These are phyloP conservation scores for Tuber calosporum DNA, from an alignment of 495 filamentous ascomycete genomes.

Conservation along the genomic window DNA sequence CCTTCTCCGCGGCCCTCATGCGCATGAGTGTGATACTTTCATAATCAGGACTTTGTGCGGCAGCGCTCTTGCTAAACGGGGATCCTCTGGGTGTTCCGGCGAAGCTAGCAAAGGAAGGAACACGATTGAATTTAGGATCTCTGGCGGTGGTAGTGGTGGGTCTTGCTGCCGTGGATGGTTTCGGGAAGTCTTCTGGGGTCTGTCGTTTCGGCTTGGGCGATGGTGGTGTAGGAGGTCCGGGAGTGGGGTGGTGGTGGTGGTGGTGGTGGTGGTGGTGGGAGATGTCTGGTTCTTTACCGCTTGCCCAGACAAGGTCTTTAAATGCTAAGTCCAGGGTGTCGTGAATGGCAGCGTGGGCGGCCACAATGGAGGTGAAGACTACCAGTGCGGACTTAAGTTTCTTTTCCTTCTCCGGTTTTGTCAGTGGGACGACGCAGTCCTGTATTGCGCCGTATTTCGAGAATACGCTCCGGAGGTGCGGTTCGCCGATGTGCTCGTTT, in stretches of 20 bases:
- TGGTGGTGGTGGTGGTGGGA: slow-evolving; percentile 9
- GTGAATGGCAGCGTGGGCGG: slow-evolving; percentile 36
- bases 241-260: neutral
- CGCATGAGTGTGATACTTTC: slow-evolving; percentile 40
- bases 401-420: slow-evolving; percentile 25
- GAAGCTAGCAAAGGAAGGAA: slow-evolving; percentile 27
- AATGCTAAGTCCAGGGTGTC: slow-evolving; percentile 13
- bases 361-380: slow-evolving; percentile 38
- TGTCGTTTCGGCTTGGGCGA: neutral
- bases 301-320: slow-evolving; percentile 34
- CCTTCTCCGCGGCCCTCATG: slow-evolving; percentile 39
- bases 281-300: slow-evolving; percentile 35
- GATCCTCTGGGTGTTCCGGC: neutral
- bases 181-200: neutral
- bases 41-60: slow-evolving; percentile 26
- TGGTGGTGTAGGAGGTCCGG: neutral
- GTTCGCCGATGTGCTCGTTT: slow-evolving; percentile 10
- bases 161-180: neutral
- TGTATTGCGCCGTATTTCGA: slow-evolving; percentile 29
- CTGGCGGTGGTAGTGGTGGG: neutral
- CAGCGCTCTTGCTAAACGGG: slow-evolving; percentile 2
- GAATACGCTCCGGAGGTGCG: slow-evolving; percentile 17
- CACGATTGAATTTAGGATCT: neutral
- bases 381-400: slow-evolving; percentile 34
- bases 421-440: slow-evolving; percentile 25